phyloP scores from a whole-genome alignment of 2,329 filamentous ascomycete species.

The Harringtonia lauricola region DNA sequence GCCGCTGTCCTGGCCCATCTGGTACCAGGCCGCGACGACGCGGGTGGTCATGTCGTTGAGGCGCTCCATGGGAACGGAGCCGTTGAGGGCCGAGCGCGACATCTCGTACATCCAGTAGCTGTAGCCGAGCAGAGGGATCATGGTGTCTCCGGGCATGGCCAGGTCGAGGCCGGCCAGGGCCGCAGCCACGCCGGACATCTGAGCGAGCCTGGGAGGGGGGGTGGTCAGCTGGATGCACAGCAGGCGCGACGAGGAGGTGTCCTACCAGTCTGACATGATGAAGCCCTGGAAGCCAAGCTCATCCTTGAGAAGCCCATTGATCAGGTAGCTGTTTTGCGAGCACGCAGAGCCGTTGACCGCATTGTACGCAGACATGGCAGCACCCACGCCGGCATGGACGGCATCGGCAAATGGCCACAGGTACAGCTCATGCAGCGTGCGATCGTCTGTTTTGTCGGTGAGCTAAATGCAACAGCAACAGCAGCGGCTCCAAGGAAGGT shows the following conservation, averaged over 20 bases:
- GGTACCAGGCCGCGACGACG: slow-evolving; percentile 48
- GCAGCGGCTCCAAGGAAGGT: too few relatives aligned
- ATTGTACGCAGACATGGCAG: slow-evolving; percentile 60
- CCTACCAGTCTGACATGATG: slow-evolving; percentile 64
- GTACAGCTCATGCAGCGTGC: slow-evolving; percentile 66
- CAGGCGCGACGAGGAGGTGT: background rate
- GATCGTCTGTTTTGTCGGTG: too few relatives aligned
- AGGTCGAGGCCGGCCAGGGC: slow-evolving; percentile 64
- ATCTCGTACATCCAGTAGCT: slow-evolving; percentile 46
- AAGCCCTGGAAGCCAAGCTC: slow-evolving; percentile 77
- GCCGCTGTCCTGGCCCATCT: slow-evolving; percentile 46
- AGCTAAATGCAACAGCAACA: too few relatives aligned
- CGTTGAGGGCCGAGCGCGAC: slow-evolving; percentile 42
- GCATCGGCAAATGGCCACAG: slow-evolving; percentile 70
- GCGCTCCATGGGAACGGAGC: slow-evolving; percentile 41
- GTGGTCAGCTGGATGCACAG: background rate
- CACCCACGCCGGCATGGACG: slow-evolving; percentile 53
- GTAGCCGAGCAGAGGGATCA: slow-evolving; percentile 38
- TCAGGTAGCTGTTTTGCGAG: slow-evolving; percentile 67
- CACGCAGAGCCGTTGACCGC: slow-evolving; percentile 65
- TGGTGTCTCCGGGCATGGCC: slow-evolving; percentile 48
- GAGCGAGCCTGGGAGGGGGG: slow-evolving; percentile 40
- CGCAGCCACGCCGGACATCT: slow-evolving; percentile 62
- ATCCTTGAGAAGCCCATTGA: slow-evolving; percentile 67
- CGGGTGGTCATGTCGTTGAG: slow-evolving; percentile 46